Evolutionary conservation across 148 eudicot species (phyloP), one percentile per base, ranked within the genome.

Genomic region (Beta vulgaris): DNA sequence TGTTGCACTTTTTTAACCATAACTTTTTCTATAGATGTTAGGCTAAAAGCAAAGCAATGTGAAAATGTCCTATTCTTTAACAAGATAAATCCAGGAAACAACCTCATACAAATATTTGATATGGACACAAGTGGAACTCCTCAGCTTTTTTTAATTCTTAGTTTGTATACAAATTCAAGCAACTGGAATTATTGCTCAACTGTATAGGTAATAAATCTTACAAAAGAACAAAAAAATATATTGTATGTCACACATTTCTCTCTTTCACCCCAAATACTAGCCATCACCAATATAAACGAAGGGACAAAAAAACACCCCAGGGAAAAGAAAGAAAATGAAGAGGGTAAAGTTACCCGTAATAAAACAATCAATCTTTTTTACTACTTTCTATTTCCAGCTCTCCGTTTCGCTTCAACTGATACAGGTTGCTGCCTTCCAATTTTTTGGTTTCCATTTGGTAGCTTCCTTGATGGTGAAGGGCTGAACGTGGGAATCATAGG

Each of bases 121-220:
- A 62, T 69, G 68, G 62, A 35, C 65, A 77, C 81, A 77, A 68
- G 75, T 59, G 78, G 31, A 62, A 69, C 61, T 54, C 73, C 29
- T 66, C 15, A 61, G 55, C 63, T 68, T 73, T 73, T 49, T 72
- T 15, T 31, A 53, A 39, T 77, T 60, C 67, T 77, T 4, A 23
- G 66, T 78, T 77, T 58, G 78, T 82, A 63, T 78, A 78, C 71
- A 72, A 72, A 80, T 77, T 72, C 76, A 86, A 85, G 95, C 95
- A 90, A 90, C 90, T 86, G 87, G 90, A 68, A 82, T 86, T 78
- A 88, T 90, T 90, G 91, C 91, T 84, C 66, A 78, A 51, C 75
- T 75, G 76, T 80, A 57, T 78, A 73, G 68, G 68, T 79, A 67
- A 43, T 73, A 40, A 34, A 64, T 63, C 63, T 69, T 79, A 81